Conservation (phyloP, 345 rosid genomes). For the Eucalyptus microcorys region DNA sequence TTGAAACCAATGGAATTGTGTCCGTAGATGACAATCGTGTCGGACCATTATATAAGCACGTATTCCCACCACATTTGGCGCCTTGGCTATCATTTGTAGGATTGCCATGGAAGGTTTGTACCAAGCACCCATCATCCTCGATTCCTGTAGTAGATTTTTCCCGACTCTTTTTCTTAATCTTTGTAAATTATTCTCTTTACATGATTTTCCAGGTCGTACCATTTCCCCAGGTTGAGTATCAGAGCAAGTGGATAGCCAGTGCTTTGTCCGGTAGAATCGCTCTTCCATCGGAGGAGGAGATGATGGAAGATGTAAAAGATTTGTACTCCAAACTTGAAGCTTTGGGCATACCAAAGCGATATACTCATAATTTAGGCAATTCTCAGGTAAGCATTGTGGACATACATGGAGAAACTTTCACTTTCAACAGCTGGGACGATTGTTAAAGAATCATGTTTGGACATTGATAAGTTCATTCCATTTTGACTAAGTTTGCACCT, state of each 20-base stretch:
- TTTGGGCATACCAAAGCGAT: constrained; percentile 38
- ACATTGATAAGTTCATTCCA: not conserved
- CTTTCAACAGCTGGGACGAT: not conserved
- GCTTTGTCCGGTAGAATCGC: constrained; percentile 55
- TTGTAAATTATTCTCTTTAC: not conserved
- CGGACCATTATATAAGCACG: constrained; percentile 67
- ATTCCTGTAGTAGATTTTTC: not conserved
- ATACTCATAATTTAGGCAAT: constrained; percentile 34
- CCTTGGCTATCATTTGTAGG: constrained; percentile 79
- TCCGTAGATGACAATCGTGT: constrained; percentile 67
- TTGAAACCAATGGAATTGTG: constrained; percentile 57
- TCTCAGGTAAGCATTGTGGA: constrained; percentile 25
- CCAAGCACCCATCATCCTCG: not conserved
- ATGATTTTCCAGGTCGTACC: constrained; percentile 38
- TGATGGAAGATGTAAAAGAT: constrained; percentile 44
- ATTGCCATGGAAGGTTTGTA: constrained; percentile 57
- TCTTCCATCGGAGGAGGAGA: constrained; percentile 54
- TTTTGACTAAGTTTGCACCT: not conserved
- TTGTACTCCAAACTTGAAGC: constrained; percentile 53
- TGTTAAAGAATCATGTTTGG: not conserved
- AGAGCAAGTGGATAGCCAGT: constrained; percentile 89
- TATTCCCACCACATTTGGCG: constrained; percentile 65
- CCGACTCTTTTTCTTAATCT: not conserved
- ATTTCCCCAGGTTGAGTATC: constrained; percentile 56
- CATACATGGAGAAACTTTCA: not conserved